Evolutionary conservation across 2,329 filamentous ascomycete genomes (phyloP), one percentile per base, ranked within the genome.

Genomic region (Trichoderma sp.): DNA sequence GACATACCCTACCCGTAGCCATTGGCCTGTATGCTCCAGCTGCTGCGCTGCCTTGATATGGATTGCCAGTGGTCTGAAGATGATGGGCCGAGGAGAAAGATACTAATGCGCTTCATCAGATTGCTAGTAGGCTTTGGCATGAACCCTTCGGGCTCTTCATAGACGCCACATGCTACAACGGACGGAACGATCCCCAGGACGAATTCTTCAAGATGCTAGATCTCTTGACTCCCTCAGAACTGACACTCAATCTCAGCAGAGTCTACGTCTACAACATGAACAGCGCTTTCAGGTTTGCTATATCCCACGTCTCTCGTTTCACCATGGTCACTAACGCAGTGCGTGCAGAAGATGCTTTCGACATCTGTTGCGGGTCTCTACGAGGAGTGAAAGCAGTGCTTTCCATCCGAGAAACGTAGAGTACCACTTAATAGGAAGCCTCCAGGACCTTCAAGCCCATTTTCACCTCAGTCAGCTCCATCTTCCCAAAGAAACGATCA

Each of bases 221-320:
- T 71, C 76, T 84, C 12, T 79, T 90, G 3, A 87, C 85, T 3
- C 88, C 88, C 0, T 80, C 81, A 0, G 88, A 90, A 69, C 74
- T 90, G 51, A 81, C 83, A 1, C 81, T 80, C 59, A 85, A 88
- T 66, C 77, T 90, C 4, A 80, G 83, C 1, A 81, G 87, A 44
- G 81, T 89, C 47, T 90, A 90, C 68, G 81, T 90, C 17, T 90
- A 90, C 75, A 90, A 90, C 72, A 90, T 90, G 87, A 90, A 90
- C 70, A 89, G 85, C 71, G 83, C 86, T 12, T 90, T 88, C 74
- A 83, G 85, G 83, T 85, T 76, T 67, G 78, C 63, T 26, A 55
- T 24, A 47, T 9, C 26, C 5, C 5, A 10, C 10, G 10, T 15
- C 14, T 41, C 26, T 5, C 15, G 28, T 19, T 26, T 62, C 59